Conservation (phyloP, 352 stramenopile genomes). For the Elongisporangium anandrum region DNA sequence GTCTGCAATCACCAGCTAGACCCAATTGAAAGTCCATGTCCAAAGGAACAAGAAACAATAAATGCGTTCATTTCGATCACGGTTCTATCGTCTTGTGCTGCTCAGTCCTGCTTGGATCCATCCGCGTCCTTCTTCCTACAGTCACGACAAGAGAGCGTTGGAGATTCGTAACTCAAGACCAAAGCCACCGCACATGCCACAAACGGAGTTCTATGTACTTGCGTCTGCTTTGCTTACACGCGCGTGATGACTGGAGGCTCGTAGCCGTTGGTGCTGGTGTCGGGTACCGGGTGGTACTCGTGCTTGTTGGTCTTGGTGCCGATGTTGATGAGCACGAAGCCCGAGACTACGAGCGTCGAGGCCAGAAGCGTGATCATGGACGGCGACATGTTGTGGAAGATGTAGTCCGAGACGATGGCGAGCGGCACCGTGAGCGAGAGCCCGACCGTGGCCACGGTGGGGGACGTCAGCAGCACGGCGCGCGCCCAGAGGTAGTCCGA, state of each 20-base stretch:
- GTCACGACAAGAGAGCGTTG: background rate
- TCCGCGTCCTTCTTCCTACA: background rate
- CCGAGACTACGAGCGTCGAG: conserved; percentile 56
- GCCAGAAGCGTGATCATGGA: conserved; percentile 51
- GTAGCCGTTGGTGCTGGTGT: background rate
- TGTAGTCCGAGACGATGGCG: conserved; percentile 89
- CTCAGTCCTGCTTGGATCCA: background rate
- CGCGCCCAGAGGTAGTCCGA: conserved; percentile 95
- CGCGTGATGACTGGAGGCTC: background rate
- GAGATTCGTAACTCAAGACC: background rate
- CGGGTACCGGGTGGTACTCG: conserved; percentile 42
- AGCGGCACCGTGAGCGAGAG: conserved; percentile 95
- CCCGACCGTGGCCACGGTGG: conserved; percentile 94
- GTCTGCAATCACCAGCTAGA: background rate
- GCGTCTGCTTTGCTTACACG: background rate
- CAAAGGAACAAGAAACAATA: background rate
- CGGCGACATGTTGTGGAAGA: conserved; percentile 49
- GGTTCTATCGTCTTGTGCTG: background rate
- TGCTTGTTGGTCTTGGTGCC: conserved; percentile 61
- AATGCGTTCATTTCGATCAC: background rate
- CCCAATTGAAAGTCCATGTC: background rate
- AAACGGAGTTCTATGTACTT: background rate
- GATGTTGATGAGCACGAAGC: conserved; percentile 71
- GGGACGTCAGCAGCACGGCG: conserved; percentile 92
- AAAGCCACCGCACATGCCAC: background rate